phyloP scores from a whole-genome alignment of 345 rosid genomes.

The Lepidium didymum region DNA sequence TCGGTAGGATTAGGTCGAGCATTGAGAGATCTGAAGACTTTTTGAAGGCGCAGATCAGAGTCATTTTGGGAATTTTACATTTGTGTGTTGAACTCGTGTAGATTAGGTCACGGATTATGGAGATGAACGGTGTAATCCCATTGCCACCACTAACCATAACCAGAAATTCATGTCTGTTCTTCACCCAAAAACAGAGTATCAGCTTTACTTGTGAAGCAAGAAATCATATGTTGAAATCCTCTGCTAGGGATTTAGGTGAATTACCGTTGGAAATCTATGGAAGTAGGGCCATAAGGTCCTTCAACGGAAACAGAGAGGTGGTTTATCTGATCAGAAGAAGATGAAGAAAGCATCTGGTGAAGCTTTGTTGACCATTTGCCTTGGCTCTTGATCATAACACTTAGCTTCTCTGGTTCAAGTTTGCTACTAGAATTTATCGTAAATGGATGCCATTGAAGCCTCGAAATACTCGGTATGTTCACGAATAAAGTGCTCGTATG shows the following conservation, averaged over 20 bases:
- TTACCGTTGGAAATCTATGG: conserved; percentile 58
- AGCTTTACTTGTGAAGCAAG: not conserved
- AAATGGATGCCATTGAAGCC: conserved; percentile 91
- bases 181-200: not conserved
- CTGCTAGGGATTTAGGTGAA: not conserved
- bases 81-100: conserved; percentile 11
- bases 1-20: conserved; percentile 62
- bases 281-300: conserved; percentile 85
- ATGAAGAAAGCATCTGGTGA: conserved; percentile 47
- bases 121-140: conserved; percentile 72
- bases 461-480: conserved; percentile 69
- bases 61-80: conserved; percentile 36
- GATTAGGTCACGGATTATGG: conserved; percentile 56
- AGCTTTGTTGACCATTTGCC: conserved; percentile 75
- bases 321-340: conserved; percentile 33
- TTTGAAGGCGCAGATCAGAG: conserved; percentile 52
- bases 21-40: conserved; percentile 50
- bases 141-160: conserved; percentile 85
- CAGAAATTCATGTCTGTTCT: conserved; percentile 44
- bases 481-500: conserved; percentile 63
- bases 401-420: conserved; percentile 54
- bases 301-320: conserved; percentile 49
- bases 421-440: conserved; percentile 64
- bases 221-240: not conserved
- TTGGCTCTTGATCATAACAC: conserved; percentile 57